Conservation (phyloP, 78 protist species). For the Anaeramoeba flamelloides region DNA sequence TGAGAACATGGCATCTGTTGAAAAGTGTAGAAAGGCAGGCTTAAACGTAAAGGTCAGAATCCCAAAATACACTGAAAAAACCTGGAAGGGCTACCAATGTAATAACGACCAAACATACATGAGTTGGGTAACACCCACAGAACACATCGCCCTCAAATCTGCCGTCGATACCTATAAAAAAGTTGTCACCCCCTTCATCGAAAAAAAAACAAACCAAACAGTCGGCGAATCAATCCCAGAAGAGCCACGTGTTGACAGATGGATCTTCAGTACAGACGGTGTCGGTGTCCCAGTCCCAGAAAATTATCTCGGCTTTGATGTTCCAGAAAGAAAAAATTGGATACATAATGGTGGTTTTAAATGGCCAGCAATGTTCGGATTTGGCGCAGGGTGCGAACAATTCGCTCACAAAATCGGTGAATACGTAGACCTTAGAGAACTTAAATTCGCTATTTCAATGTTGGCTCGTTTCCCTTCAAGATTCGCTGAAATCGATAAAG, state of each 20-base stretch:
- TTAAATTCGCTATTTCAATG: conserved; percentile 11
- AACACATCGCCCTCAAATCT: conserved; percentile 18
- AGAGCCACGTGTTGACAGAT: conserved; percentile 31
- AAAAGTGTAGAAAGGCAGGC: conserved; percentile 22
- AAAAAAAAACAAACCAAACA: conserved; percentile 3
- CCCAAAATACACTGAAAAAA: conserved; percentile 16
- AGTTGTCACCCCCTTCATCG: conserved; percentile 23
- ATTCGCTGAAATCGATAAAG: conserved; percentile 7
- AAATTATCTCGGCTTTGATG: neutral
- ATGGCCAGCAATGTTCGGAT: conserved; percentile 25
- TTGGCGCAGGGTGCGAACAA: conserved; percentile 26
- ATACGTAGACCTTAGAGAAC: conserved; percentile 9
- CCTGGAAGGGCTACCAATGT: conserved; percentile 27
- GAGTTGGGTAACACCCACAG: conserved; percentile 35
- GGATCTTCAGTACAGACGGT: conserved; percentile 42
- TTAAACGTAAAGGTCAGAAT: conserved; percentile 14
- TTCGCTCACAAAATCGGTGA: conserved; percentile 20
- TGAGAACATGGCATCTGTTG: conserved; percentile 19
- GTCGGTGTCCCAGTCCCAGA: conserved; percentile 24
- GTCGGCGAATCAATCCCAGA: neutral
- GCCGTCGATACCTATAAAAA: conserved; percentile 30
- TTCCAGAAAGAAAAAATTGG: conserved; percentile 19
- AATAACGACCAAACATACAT: conserved; percentile 30
- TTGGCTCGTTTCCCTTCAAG: conserved; percentile 18
- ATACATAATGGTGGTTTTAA: conserved; percentile 8